Evolutionary conservation across 2,329 filamentous ascomycete genomes (phyloP).

Genomic region (Scopulariopsis brevicaulis): DNA sequence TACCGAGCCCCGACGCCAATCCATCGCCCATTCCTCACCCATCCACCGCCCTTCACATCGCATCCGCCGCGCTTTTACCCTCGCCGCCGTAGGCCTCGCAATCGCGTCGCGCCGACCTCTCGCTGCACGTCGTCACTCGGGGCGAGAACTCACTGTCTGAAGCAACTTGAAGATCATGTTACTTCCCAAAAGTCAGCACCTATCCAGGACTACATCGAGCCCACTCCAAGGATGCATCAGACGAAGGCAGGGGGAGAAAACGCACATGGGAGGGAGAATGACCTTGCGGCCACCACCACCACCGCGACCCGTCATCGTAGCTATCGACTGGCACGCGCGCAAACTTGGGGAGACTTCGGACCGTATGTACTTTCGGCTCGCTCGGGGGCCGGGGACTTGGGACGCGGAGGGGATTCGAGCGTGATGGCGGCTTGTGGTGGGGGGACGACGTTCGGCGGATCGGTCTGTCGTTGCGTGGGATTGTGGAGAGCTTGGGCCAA

Average conservation of each 20-base stretch:
- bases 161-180: constrained; percentile 63
- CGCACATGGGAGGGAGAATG: constrained; percentile 44
- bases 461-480: background rate
- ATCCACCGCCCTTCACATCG: background rate
- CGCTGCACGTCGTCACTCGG: background rate
- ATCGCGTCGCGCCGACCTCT: background rate
- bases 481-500: background rate
- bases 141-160: constrained; percentile 34
- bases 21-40: background rate
- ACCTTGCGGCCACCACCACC: constrained; percentile 49
- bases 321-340: background rate
- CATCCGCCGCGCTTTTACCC: background rate
- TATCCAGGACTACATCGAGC: background rate
- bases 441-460: background rate
- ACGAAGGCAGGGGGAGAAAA: background rate
- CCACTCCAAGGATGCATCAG: background rate
- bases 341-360: background rate
- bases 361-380: background rate
- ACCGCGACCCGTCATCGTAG: constrained; percentile 45
- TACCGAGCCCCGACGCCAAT: background rate
- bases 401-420: background rate
- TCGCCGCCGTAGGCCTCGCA: no score
- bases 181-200: constrained; percentile 14
- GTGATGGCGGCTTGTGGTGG: background rate
- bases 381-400: background rate